These are phyloP conservation scores for Talaromyces wortmannii DNA, from an alignment of 495 filamentous ascomycete species.

Conservation along the genomic window DNA sequence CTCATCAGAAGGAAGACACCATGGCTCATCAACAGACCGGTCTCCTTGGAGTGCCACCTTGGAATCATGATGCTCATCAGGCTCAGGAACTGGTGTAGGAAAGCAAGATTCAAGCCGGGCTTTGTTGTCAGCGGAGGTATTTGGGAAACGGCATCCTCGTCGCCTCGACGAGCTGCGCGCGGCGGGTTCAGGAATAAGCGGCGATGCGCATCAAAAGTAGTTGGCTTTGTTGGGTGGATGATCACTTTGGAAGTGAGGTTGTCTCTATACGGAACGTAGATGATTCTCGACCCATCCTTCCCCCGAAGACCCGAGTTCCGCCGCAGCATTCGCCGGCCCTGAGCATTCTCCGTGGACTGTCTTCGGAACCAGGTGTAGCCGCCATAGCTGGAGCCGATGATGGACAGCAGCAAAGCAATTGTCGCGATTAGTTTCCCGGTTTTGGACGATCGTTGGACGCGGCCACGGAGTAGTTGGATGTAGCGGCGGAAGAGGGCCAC, in stretches of 20 bases:
- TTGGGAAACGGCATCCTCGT: slow-evolving; percentile 52
- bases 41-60: slow-evolving; percentile 90
- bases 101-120: slow-evolving; percentile 92
- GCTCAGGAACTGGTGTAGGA: slow-evolving; percentile 93
- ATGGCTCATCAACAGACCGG: slow-evolving; percentile 79
- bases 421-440: slow-evolving; percentile 67
- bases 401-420: slow-evolving; percentile 63
- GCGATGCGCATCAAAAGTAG: slow-evolving; percentile 94
- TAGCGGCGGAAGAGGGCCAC: slow-evolving; percentile 63
- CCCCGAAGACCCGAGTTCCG: slow-evolving; percentile 88
- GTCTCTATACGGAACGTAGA: slow-evolving; percentile 88
- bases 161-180: slow-evolving; percentile 63
- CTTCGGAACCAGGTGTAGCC: slow-evolving; percentile 65
- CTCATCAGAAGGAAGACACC: slow-evolving; percentile 61
- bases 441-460: slow-evolving; percentile 54
- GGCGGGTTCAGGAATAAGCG: slow-evolving; percentile 90
- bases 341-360: slow-evolving; percentile 67
- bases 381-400: slow-evolving; percentile 70
- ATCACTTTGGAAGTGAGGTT: slow-evolving; percentile 78
- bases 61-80: slow-evolving; percentile 97
- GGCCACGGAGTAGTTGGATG: slow-evolving; percentile 50
- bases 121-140: slow-evolving; percentile 86
- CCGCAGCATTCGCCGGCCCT: slow-evolving; percentile 70
- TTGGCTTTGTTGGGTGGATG: slow-evolving; percentile 85
- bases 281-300: slow-evolving; percentile 88